Evolutionary conservation across 768 basidiomycete species (phyloP).

Genomic region (Bullera alba): DNA sequence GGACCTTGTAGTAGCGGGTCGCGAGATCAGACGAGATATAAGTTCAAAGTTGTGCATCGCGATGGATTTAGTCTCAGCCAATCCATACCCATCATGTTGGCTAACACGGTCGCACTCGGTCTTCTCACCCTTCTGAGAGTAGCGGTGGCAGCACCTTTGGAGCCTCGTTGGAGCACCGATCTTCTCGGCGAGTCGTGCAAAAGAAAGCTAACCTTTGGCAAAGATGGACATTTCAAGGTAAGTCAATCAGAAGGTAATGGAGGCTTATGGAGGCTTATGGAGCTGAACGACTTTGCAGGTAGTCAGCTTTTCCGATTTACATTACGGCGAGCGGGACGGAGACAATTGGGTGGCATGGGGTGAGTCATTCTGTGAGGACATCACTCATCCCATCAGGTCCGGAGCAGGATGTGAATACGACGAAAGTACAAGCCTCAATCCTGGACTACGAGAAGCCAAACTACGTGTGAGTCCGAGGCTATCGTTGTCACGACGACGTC

Average conservation of each 20-base stretch:
- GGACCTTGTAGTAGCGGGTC: no score
- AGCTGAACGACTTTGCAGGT: conserved; percentile 32
- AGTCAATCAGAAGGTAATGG: neutral
- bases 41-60: no score
- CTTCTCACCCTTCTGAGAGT: no score
- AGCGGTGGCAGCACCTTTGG: no score
- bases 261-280: no score
- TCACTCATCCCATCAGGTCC: conserved; percentile 44
- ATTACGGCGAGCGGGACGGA: conserved; percentile 74
- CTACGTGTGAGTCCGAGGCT: conserved; percentile 50
- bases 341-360: conserved; percentile 56
- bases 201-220: conserved; percentile 52
- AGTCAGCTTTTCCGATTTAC: conserved; percentile 66
- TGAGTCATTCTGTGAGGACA: conserved; percentile 44
- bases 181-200: no score
- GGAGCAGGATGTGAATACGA: conserved; percentile 61
- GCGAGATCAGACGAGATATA: no score
- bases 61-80: no score
- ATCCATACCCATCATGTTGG: no score
- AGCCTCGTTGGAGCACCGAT: no score
- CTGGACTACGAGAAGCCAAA: conserved; percentile 59
- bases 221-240: conserved; percentile 59
- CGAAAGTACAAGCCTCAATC: conserved; percentile 55
- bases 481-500: neutral
- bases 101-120: no score